phyloP scores from a whole-genome alignment of 75 land plant genomes.

The Picea glauca region DNA sequence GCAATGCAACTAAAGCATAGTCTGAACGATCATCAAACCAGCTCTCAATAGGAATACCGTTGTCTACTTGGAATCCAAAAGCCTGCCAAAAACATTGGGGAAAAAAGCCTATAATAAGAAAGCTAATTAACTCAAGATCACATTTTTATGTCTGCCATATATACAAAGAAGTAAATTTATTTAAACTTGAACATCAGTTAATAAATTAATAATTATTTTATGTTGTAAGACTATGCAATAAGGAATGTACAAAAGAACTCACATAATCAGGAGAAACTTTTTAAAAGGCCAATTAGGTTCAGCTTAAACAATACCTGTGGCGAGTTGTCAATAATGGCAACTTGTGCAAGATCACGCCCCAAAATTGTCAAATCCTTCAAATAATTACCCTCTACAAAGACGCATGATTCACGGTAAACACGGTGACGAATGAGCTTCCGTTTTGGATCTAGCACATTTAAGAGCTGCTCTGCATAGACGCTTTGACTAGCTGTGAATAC shows the following conservation, averaged over 20 bases:
- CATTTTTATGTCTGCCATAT: background rate
- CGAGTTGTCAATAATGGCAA: slow-evolving; percentile 82
- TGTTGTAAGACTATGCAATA: background rate
- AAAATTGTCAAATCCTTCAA: slow-evolving; percentile 76
- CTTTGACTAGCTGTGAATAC: slow-evolving; percentile 93
- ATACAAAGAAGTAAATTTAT: background rate
- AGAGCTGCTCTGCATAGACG: slow-evolving; percentile 77
- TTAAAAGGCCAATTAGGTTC: background rate
- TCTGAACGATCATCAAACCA: slow-evolving; percentile 86
- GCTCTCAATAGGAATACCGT: slow-evolving; percentile 90
- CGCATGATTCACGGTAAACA: slow-evolving; percentile 77
- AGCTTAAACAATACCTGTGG: slow-evolving; percentile 62
- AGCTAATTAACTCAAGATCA: background rate
- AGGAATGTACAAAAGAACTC: background rate
- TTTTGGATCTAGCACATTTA: slow-evolving; percentile 74
- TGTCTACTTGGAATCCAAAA: slow-evolving; percentile 75
- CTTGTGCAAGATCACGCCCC: slow-evolving; percentile 84
- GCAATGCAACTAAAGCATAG: slow-evolving; percentile 43
- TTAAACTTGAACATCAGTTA: background rate
- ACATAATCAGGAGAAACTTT: background rate
- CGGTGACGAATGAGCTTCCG: slow-evolving; percentile 65
- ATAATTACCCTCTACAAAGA: slow-evolving; percentile 69
- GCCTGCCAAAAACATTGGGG: slow-evolving; percentile 48
- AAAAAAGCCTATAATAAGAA: background rate
- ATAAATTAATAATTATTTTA: background rate